These are phyloP conservation scores for Calonectria montana DNA, from an alignment of 2,329 filamentous ascomycete genomes.

Conservation along the genomic window DNA sequence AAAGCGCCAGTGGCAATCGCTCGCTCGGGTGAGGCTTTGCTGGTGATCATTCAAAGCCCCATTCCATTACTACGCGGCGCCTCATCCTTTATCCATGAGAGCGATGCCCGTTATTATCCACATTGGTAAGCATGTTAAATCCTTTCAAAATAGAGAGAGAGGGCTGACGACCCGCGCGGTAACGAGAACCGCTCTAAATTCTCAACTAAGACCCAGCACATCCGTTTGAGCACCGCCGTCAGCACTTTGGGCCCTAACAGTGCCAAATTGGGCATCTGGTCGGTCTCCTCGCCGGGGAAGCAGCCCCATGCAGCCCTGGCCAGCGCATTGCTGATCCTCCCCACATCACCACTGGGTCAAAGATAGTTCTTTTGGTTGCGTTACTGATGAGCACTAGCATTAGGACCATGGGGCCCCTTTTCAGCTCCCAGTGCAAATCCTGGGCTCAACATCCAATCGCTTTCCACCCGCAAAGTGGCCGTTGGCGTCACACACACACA, in stretches of 20 bases:
- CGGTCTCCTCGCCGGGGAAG: neutral
- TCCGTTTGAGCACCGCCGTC: neutral
- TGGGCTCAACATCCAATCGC: neutral
- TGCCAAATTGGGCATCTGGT: neutral
- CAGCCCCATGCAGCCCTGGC: neutral
- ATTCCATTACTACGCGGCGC: neutral
- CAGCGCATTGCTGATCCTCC: neutral
- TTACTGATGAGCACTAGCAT: neutral
- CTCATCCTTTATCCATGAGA: neutral
- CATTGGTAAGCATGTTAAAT: constrained; percentile 14
- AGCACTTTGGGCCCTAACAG: neutral
- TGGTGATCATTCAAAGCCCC: neutral
- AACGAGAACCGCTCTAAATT: neutral
- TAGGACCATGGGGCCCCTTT: neutral
- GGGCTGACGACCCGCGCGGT: neutral
- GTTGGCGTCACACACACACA: neutral
- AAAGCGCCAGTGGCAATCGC: neutral
- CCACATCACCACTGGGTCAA: neutral
- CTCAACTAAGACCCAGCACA: constrained; percentile 1
- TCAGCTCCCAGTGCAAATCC: neutral
- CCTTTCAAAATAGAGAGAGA: neutral
- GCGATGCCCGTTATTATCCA: neutral
- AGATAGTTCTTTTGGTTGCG: neutral
- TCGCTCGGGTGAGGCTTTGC: too few relatives aligned
- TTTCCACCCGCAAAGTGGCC: neutral